phyloP scores from a whole-genome alignment of 352 stramenopile genomes.

The Globisporangium nagaii region DNA sequence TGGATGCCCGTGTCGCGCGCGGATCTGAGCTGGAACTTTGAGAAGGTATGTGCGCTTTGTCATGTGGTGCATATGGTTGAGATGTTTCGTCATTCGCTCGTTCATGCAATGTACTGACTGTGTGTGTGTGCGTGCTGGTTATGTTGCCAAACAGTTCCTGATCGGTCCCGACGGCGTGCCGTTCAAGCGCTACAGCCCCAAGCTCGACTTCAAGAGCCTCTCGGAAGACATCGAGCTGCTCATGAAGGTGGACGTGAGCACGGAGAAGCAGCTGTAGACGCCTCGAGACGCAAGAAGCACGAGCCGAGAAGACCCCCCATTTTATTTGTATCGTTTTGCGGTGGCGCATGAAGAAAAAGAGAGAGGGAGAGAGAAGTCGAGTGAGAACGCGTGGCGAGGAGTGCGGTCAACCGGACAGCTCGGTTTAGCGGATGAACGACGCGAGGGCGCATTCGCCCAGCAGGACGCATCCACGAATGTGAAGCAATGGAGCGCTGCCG shows the following conservation, averaged over 20 bases:
- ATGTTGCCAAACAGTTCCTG: slow-evolving; percentile 38
- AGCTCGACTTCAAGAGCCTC: slow-evolving; percentile 57
- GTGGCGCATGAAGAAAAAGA: neutral
- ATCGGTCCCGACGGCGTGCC: slow-evolving; percentile 71
- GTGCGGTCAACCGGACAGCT: no score
- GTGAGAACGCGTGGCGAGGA: neutral
- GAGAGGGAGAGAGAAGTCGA: neutral
- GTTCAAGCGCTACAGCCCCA: slow-evolving; percentile 78
- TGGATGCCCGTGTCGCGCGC: slow-evolving; percentile 80
- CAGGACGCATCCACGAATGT: no score
- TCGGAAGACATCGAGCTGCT: slow-evolving; percentile 66
- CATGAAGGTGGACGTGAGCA: slow-evolving; percentile 32
- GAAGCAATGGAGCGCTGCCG: no score
- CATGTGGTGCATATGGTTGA: no score
- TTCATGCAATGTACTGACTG: slow-evolving; percentile 1
- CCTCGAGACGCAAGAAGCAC: neutral
- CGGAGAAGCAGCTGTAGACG: slow-evolving; percentile 26
- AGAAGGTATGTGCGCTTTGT: slow-evolving; percentile 44
- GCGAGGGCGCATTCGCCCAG: no score
- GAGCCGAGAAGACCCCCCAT: neutral
- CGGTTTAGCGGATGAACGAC: no score
- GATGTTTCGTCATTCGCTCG: neutral
- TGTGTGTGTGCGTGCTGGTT: neutral
- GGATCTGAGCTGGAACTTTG: slow-evolving; percentile 83
- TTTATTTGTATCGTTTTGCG: slow-evolving; percentile 8